phyloP scores from a whole-genome alignment of 2,329 filamentous ascomycete genomes.

The Anthostomella pinea region DNA sequence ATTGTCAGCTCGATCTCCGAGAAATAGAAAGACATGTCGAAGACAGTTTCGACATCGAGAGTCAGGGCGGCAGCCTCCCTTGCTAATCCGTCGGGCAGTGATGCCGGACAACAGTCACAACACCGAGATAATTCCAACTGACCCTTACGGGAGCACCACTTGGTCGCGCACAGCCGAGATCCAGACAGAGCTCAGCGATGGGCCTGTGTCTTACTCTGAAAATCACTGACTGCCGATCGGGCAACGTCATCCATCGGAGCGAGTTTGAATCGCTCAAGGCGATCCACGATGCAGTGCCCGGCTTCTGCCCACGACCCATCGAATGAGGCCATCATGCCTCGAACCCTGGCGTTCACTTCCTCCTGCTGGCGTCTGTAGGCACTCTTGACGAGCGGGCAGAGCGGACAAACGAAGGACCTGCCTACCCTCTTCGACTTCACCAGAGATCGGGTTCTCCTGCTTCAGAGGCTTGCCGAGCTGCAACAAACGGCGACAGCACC shows the following conservation, averaged over 20 bases:
- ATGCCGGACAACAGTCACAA: too few relatives aligned
- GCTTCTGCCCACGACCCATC: conserved; percentile 3
- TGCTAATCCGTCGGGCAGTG: too few relatives aligned
- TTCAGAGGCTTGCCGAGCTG: conserved; percentile 1
- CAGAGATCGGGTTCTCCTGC: conserved; percentile 1
- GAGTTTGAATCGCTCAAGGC: conserved; percentile 7
- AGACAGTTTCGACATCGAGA: too few relatives aligned
- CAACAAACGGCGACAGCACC: conserved; percentile 1
- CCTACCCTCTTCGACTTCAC: too few relatives aligned
- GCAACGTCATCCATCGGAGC: conserved; percentile 4
- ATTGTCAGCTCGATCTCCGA: too few relatives aligned
- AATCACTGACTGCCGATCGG: conserved; percentile 4
- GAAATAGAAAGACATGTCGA: too few relatives aligned
- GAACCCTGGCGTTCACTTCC: conserved; percentile 2
- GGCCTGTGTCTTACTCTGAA: conserved; percentile 7
- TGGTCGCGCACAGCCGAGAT: conserved; percentile 7
- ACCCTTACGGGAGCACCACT: conserved; percentile 3
- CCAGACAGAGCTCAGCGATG: conserved; percentile 2
- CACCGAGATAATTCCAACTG: conserved; percentile 17
- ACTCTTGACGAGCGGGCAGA: conserved; percentile 2
- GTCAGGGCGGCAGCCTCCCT: too few relatives aligned
- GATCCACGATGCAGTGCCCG: conserved; percentile 3
- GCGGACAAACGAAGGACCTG: too few relatives aligned
- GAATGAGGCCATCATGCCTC: background rate
- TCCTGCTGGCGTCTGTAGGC: background rate